These are phyloP conservation scores for Naematelia encephala DNA, from an alignment of 768 basidiomycete genomes.

Conservation along the genomic window DNA sequence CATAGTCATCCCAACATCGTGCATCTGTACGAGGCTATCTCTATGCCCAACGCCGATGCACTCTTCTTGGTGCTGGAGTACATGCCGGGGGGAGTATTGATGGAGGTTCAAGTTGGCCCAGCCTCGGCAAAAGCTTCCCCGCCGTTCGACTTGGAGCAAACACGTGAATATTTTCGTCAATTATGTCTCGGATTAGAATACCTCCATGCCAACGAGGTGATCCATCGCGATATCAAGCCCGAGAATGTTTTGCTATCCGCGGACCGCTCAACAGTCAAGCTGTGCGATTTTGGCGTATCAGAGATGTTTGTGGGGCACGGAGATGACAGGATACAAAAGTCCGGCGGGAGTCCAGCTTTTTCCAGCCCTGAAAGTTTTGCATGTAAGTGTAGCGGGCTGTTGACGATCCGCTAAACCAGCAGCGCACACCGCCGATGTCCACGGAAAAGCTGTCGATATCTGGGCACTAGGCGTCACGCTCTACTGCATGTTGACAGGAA, in stretches of 20 bases:
- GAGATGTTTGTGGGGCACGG: constrained; percentile 48
- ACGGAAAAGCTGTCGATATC: constrained; percentile 48
- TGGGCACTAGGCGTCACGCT: constrained; percentile 51
- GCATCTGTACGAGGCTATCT: constrained; percentile 50
- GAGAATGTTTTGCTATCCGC: constrained; percentile 49
- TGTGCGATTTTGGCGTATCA: constrained; percentile 52
- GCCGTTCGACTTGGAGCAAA: constrained; percentile 29
- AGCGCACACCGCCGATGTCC: constrained; percentile 40
- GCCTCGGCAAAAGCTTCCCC: constrained; percentile 18
- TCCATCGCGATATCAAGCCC: constrained; percentile 52
- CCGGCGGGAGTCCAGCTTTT: constrained; percentile 51
- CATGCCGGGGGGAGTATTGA: constrained; percentile 48
- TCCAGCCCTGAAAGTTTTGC: constrained; percentile 48
- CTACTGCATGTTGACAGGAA: constrained; percentile 50
- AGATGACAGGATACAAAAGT: constrained; percentile 49
- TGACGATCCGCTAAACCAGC: not conserved
- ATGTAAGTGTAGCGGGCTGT: constrained; percentile 21
- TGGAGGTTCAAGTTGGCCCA: constrained; percentile 38
- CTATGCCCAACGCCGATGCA: constrained; percentile 48
- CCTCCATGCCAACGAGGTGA: constrained; percentile 48
- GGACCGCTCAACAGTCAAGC: constrained; percentile 44
- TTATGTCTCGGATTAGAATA: constrained; percentile 50
- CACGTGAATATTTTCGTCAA: constrained; percentile 48
- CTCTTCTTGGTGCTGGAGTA: constrained; percentile 52
- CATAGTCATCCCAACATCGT: constrained; percentile 51